Percentiles rank a stretch among this genome's conserved stretches.
Evolutionary conservation across 805 yeast species (phyloP).

Genomic region (Sugiyamaella valdiviana): DNA sequence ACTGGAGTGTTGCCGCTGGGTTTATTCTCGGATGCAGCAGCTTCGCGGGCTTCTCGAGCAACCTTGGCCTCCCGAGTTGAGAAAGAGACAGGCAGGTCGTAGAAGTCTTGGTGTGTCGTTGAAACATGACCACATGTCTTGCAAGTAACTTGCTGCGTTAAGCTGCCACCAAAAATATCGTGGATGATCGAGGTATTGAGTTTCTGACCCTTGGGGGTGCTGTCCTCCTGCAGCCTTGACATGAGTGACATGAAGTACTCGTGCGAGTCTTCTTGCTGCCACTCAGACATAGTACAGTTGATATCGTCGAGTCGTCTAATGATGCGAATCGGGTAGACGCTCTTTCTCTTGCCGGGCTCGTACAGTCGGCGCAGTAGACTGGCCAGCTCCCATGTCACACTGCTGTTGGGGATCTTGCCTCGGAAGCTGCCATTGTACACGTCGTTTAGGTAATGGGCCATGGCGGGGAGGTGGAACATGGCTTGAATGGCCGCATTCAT

Average conservation of each 20-base stretch:
- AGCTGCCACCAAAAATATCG: constrained; percentile 89
- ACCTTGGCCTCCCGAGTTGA: constrained; percentile 29
- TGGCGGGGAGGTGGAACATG: constrained; percentile 82
- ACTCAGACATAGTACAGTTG: constrained; percentile 92
- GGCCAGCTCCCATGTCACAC: constrained; percentile 31
- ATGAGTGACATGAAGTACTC: constrained; percentile 92
- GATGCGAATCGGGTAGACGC: constrained; percentile 67
- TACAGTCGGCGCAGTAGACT: constrained; percentile 22
- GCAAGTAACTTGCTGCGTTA: constrained; percentile 82
- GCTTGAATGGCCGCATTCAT: constrained; percentile 94
- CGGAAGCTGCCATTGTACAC: constrained; percentile 48
- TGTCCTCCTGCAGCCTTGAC: constrained; percentile 84
- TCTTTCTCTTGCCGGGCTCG: constrained; percentile 32
- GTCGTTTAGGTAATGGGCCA: constrained; percentile 74
- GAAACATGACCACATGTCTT: constrained; percentile 74
- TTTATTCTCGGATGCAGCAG: constrained; percentile 1
- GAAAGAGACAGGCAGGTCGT: constrained; percentile 81
- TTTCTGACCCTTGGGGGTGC: constrained; percentile 85
- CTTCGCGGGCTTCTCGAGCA: constrained; percentile 1
- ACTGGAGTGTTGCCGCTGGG: constrained; percentile 1
- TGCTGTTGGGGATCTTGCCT: constrained; percentile 14
- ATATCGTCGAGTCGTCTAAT: constrained; percentile 70
- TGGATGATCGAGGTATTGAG: constrained; percentile 75
- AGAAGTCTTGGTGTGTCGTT: constrained; percentile 85
- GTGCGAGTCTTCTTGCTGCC: constrained; percentile 98